Percentiles rank a stretch among this genome's conserved stretches.
phyloP scores from a whole-genome alignment of 176 grass and related monocot genomes.

The Eleusine indica region DNA sequence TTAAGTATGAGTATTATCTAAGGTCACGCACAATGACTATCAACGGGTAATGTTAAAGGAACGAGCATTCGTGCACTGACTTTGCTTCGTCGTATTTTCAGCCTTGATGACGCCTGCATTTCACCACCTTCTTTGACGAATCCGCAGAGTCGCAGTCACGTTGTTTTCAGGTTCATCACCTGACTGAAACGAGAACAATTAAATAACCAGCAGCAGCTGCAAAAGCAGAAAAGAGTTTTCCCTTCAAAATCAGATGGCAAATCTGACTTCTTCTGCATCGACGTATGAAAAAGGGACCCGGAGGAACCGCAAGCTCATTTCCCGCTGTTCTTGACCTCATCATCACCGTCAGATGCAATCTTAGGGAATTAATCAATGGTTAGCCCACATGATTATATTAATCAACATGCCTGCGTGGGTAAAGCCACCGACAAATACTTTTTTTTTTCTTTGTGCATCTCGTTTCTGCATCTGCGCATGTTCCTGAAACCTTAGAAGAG shows the following conservation, averaged over 20 bases:
- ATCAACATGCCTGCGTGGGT: slow-evolving; percentile 3
- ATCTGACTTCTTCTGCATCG: slow-evolving; percentile 12
- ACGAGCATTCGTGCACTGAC: slow-evolving; percentile 22
- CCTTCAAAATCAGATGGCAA: not conserved
- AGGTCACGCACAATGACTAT: not conserved
- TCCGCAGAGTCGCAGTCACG: not conserved
- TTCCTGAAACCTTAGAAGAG: not conserved
- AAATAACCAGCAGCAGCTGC: not conserved
- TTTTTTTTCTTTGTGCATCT: not conserved
- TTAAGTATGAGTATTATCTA: too few relatives aligned
- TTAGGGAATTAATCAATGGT: slow-evolving; percentile 2
- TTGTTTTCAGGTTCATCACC: slow-evolving; percentile 26
- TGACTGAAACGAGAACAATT: not conserved
- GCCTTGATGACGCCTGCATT: not conserved
- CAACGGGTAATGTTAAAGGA: not conserved
- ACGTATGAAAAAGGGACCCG: not conserved
- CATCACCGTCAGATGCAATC: not conserved
- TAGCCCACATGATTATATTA: not conserved
- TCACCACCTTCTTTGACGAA: slow-evolving; percentile 6
- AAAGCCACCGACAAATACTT: slow-evolving; percentile 2
- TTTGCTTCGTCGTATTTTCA: not conserved
- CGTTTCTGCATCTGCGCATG: not conserved
- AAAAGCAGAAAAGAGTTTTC: not conserved
- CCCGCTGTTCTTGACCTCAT: slow-evolving; percentile 12
- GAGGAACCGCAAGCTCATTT: not conserved